Conservation (phyloP, 345 rosid species). For the Punica granatum region DNA sequence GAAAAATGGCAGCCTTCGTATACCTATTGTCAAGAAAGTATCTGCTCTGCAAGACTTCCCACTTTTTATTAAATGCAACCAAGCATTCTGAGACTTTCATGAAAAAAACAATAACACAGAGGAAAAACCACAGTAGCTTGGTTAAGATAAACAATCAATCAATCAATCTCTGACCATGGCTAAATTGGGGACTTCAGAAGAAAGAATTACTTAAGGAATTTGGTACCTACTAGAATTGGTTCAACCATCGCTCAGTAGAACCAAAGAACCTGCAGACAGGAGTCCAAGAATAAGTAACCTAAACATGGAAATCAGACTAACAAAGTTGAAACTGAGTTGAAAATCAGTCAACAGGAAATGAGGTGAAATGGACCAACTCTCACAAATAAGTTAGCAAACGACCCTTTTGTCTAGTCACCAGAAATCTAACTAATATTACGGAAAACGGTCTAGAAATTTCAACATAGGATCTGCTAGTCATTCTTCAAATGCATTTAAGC, state of each 20-base stretch:
- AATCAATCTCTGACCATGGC: constrained; percentile 5
- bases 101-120: not conserved
- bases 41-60: not conserved
- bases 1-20: constrained; percentile 32
- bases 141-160: not conserved
- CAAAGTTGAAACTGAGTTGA: not conserved
- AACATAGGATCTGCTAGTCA: not conserved
- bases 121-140: not conserved
- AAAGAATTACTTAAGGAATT: not conserved
- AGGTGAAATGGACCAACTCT: too few species aligned
- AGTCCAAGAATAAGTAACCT: not conserved
- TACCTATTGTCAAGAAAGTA: not conserved
- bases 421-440: not conserved
- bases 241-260: not conserved
- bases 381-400: not conserved
- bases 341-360: too few species aligned
- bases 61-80: constrained; percentile 4
- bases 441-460: not conserved
- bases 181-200: not conserved
- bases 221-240: not conserved
- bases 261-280: constrained; percentile 3
- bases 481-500: not conserved
- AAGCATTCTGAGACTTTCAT: constrained; percentile 4
- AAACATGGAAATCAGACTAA: not conserved
- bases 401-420: not conserved